Conservation (phyloP, 352 stramenopile genomes). For the Phytophthora macrochlamydospora region DNA sequence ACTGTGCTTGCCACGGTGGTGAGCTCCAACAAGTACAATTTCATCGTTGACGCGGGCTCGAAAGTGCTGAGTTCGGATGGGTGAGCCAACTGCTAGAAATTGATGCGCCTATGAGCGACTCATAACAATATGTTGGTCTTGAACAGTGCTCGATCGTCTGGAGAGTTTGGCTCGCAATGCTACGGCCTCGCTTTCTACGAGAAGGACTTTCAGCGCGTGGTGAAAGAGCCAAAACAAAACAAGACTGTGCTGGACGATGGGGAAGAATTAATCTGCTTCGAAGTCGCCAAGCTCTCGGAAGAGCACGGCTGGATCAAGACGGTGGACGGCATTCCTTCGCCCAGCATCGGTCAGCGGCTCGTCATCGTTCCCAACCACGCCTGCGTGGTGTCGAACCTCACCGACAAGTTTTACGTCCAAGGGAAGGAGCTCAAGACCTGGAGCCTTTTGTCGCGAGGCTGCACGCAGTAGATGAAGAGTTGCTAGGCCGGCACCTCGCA, state of each 20-base stretch:
- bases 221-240: conserved; percentile 53
- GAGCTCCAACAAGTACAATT: conserved; percentile 74
- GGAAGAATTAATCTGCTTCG: conserved; percentile 56
- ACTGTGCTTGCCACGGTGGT: conserved; percentile 68
- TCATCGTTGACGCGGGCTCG: conserved; percentile 75
- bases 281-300: conserved; percentile 74
- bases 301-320: conserved; percentile 77
- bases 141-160: conserved; percentile 29
- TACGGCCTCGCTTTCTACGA: conserved; percentile 74
- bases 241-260: conserved; percentile 38
- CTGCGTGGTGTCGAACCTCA: conserved; percentile 75
- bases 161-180: conserved; percentile 55
- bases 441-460: conserved; percentile 63
- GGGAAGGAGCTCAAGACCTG: conserved; percentile 49
- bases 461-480: conserved; percentile 43
- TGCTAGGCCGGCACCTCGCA: neutral
- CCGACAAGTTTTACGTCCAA: conserved; percentile 64
- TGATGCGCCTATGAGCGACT: neutral
- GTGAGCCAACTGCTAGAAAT: conserved; percentile 26
- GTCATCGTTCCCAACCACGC: conserved; percentile 74
- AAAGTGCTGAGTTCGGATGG: conserved; percentile 73
- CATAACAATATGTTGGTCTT: neutral
- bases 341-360: conserved; percentile 59
- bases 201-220: conserved; percentile 64
- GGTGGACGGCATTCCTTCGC: conserved; percentile 50